Percentiles rank a stretch among this genome's conserved stretches.
These are phyloP conservation scores for Didymella keratinophila DNA, from an alignment of 2,329 filamentous ascomycete genomes.

Conservation along the genomic window DNA sequence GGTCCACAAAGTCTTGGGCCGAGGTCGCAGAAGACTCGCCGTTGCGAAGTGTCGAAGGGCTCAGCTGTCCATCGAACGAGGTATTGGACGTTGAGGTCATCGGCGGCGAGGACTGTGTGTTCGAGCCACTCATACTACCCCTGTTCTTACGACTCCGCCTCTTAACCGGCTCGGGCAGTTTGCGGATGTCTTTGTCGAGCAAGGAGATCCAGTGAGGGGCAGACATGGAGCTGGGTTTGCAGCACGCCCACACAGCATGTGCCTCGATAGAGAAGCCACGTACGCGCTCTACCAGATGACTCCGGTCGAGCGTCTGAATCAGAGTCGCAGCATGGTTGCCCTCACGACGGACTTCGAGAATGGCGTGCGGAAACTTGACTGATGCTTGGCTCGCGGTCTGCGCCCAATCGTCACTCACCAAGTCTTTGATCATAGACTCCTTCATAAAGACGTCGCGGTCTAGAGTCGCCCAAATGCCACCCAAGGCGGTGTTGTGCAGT, in stretches of 20 bases:
- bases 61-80: slow-evolving; percentile 49
- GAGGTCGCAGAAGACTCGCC: slow-evolving; percentile 49
- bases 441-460: slow-evolving; percentile 58
- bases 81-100: slow-evolving; percentile 50
- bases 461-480: slow-evolving; percentile 58
- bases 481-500: slow-evolving; percentile 53
- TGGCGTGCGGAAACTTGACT: slow-evolving; percentile 58
- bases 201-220: slow-evolving; percentile 54
- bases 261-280: slow-evolving; percentile 63
- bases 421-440: slow-evolving; percentile 35
- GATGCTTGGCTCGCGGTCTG: slow-evolving; percentile 34
- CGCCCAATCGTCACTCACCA: slow-evolving; percentile 45
- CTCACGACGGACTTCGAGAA: slow-evolving; percentile 61
- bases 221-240: slow-evolving; percentile 54
- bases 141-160: slow-evolving; percentile 39
- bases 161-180: slow-evolving; percentile 55
- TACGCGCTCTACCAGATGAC: slow-evolving; percentile 60
- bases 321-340: slow-evolving; percentile 51
- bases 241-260: slow-evolving; percentile 60
- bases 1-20: slow-evolving; percentile 46
- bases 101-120: slow-evolving; percentile 37
- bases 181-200: slow-evolving; percentile 61
- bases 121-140: slow-evolving; percentile 34
- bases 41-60: slow-evolving; percentile 36
- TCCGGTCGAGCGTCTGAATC: slow-evolving; percentile 55